Evolutionary conservation across 2,329 filamentous ascomycete species (phyloP).

Genomic region (Diaporthe amygdali): DNA sequence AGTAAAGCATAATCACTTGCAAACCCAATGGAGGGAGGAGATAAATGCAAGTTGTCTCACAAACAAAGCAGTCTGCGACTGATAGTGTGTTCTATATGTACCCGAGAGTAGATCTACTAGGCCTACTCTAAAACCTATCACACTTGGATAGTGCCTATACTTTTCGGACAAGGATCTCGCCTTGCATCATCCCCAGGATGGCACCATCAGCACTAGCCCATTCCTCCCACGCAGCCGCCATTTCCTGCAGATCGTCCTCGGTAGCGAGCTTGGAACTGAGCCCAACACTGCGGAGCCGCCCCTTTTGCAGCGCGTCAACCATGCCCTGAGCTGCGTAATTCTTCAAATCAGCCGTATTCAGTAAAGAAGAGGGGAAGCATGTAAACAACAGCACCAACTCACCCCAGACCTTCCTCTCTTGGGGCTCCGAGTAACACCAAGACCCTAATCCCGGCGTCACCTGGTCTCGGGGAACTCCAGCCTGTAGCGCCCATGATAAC

Average conservation of each 20-base stretch:
- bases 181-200: slow-evolving; percentile 31
- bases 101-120: not conserved
- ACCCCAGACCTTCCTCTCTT: slow-evolving; percentile 30
- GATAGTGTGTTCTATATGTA: not conserved
- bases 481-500: slow-evolving; percentile 35
- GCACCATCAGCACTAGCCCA: slow-evolving; percentile 32
- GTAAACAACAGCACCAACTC: slow-evolving; percentile 15
- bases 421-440: slow-evolving; percentile 27
- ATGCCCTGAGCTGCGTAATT: slow-evolving; percentile 29
- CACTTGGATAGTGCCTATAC: not conserved
- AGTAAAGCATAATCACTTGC: too few relatives aligned
- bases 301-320: slow-evolving; percentile 27
- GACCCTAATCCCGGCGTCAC: slow-evolving; percentile 29
- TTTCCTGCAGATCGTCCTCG: slow-evolving; percentile 32
- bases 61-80: not conserved
- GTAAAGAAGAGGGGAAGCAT: not conserved
- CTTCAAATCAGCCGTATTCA: not conserved
- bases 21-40: too few relatives aligned
- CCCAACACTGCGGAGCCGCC: slow-evolving; percentile 29
- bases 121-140: not conserved
- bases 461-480: slow-evolving; percentile 26
- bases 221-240: slow-evolving; percentile 33
- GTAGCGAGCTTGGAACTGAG: slow-evolving; percentile 25
- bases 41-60: too few relatives aligned
- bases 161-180: slow-evolving; percentile 34